phyloP scores from a whole-genome alignment of 768 basidiomycete species.

The Tremella mesenterica region DNA sequence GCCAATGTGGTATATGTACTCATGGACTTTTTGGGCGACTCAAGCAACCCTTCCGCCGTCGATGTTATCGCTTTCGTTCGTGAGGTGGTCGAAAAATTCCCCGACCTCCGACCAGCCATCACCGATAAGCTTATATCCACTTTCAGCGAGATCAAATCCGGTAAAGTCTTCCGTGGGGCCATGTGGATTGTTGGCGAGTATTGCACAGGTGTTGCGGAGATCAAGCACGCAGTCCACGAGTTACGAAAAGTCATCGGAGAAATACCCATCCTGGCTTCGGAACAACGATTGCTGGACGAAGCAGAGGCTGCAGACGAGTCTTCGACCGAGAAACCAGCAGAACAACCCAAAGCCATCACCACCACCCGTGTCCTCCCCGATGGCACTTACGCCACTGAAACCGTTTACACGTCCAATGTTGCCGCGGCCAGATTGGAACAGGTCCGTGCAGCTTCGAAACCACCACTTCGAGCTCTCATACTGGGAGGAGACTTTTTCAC shows the following conservation, averaged over 20 bases:
- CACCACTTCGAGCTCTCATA: constrained; percentile 82
- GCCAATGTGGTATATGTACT: constrained; percentile 77
- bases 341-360: constrained; percentile 52
- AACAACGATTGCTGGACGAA: constrained; percentile 71
- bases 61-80: constrained; percentile 85
- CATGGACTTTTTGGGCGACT: constrained; percentile 62
- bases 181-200: constrained; percentile 99
- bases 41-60: constrained; percentile 86
- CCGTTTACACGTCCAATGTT: constrained; percentile 59
- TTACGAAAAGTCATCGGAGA: constrained; percentile 82
- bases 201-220: constrained; percentile 57
- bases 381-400: constrained; percentile 96
- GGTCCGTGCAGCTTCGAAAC: constrained; percentile 78
- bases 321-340: constrained; percentile 44
- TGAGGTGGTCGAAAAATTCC: constrained; percentile 98
- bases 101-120: constrained; percentile 68
- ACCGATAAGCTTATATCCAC: constrained; percentile 74
- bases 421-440: constrained; percentile 60
- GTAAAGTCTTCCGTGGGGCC: constrained; percentile 91
- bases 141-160: constrained; percentile 80
- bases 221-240: constrained; percentile 64
- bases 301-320: constrained; percentile 55
- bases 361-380: constrained; percentile 72
- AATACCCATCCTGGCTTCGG: constrained; percentile 90
- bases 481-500: constrained; percentile 97